phyloP scores from a whole-genome alignment of 805 yeast genomes.

The Yarrowia hollandica region DNA sequence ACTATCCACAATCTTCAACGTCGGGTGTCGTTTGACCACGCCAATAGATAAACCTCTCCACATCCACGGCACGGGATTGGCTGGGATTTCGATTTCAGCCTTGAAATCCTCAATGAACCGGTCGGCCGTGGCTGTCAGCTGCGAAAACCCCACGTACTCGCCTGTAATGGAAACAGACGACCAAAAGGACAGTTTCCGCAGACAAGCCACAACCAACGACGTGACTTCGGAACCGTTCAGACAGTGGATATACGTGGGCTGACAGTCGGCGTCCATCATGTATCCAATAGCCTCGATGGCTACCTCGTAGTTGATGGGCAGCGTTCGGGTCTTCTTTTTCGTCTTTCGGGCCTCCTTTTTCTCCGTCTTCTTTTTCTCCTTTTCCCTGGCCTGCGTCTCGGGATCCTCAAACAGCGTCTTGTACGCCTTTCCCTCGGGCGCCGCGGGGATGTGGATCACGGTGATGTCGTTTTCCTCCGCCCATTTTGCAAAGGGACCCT shows the following conservation, averaged over 20 bases:
- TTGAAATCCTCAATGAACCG: slow-evolving; percentile 77
- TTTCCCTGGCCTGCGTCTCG: slow-evolving; percentile 43
- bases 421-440: slow-evolving; percentile 29
- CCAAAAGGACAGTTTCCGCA: slow-evolving; percentile 84
- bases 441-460: slow-evolving; percentile 55
- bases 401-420: slow-evolving; percentile 14
- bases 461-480: slow-evolving; percentile 56
- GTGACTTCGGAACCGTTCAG: slow-evolving; percentile 87
- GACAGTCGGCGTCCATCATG: slow-evolving; percentile 56
- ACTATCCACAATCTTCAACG: slow-evolving; percentile 34
- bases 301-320: slow-evolving; percentile 69
- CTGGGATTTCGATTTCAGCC: slow-evolving; percentile 60
- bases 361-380: slow-evolving; percentile 12
- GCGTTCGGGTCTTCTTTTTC: slow-evolving; percentile 74
- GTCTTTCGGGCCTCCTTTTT: slow-evolving; percentile 54
- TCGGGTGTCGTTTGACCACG: slow-evolving; percentile 59
- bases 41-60: slow-evolving; percentile 64
- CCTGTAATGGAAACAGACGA: slow-evolving; percentile 81
- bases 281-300: slow-evolving; percentile 60
- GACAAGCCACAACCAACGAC: slow-evolving; percentile 79
- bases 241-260: slow-evolving; percentile 84
- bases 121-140: slow-evolving; percentile 79
- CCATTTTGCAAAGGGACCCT: slow-evolving; percentile 51
- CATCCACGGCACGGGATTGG: slow-evolving; percentile 58
- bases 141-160: slow-evolving; percentile 76